Percentiles rank a stretch among this genome's conserved stretches.
Conservation (phyloP, 345 rosid species). For the Citrus sinensis region DVS_A1.0 CM039161.1:24181501-24182000, state of each 20-base stretch:
- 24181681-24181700: conserved; percentile 3
- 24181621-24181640: background rate
- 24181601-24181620: background rate
- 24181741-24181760: background rate
- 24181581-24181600: background rate
- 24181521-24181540: background rate
- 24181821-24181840: conserved; percentile 19
- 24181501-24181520: background rate
- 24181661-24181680: conserved; percentile 13
- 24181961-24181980: background rate
- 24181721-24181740: conserved; percentile 13
- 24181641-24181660: conserved; percentile 7
- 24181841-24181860: conserved; percentile 5
- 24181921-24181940: background rate
- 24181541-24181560: background rate
- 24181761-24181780: background rate
- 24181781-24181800: conserved; percentile 10
- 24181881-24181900: background rate
- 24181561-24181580: background rate
- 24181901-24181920: conserved; percentile 1
- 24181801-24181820: conserved; percentile 3
- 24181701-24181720: conserved; percentile 8
- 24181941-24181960: background rate
- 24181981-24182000: conserved; percentile 12
- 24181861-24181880: background rate